Evolutionary conservation across 1,139 yeast species (phyloP), one percentile per base, ranked within the genome.

Genomic region (Zygosaccharomyces sapae): DNA sequence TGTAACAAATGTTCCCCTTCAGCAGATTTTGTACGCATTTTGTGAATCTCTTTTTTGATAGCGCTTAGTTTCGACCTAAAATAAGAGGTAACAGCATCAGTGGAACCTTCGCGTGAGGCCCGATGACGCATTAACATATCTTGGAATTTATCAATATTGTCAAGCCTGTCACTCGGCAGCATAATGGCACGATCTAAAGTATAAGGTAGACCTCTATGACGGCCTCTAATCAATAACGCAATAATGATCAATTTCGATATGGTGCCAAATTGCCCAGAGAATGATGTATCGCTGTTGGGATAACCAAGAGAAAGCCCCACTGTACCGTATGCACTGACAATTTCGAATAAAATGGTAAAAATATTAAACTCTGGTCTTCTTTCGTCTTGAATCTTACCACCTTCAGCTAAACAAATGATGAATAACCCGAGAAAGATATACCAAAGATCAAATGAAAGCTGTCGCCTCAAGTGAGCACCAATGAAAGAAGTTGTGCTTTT

Each of bases 141-240:
- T 66, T 84, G 89, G 9, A 77, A 72, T 46, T 71, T 71, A 66
- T 90, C 98, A 56, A 87, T 76, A 53, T 74, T 71, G 31, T 75
- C 75, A 74, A 89, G 74, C 52, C 79, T 77, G 9, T 82, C 85
- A 51, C 83, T 79, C 2, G 96, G 95, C 47, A 92, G 68, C 76
- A 92, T 83, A 55, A 92, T 85, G 34, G 99, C 97, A 62, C 98
- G 81, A 68, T 92, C 99, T 49, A 94, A 76, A 0, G 92, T 74
- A 62, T 92, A 89, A 0, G 99, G 99, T 51, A 92, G 73, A 35
- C 98, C 98, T 76, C 99, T 86, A 62, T 90, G 97, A 49, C 97
- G 77, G 8, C 98, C 97, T 70, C 99, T 80, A 44, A 92, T 77
- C 83, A 92, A 81, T 83, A 89, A 80, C 5, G 90, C 92, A 53